phyloP scores from a whole-genome alignment of 164 flowering plant species.

The Macadamia tetraphylla region DNA sequence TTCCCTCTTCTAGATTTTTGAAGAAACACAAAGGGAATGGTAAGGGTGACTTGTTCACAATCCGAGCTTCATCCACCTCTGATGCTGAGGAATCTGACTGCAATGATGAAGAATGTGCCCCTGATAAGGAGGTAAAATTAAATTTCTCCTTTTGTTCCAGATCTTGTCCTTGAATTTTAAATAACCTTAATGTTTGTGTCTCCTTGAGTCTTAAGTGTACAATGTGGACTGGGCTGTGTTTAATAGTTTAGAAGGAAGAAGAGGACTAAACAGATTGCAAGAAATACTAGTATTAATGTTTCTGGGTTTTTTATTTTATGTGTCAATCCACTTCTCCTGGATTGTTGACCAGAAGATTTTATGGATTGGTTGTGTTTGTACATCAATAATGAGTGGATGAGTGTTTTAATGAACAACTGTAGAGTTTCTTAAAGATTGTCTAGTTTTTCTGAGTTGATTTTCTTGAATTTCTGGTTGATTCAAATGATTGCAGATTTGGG shows the following conservation, averaged over 20 bases:
- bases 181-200: background rate
- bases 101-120: slow-evolving; percentile 91
- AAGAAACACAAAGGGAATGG: slow-evolving; percentile 17
- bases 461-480: too few relatives aligned
- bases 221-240: background rate
- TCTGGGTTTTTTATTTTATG: too few relatives aligned
- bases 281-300: background rate
- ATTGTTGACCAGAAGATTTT: too few relatives aligned
- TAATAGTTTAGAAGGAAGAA: background rate
- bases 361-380: too few relatives aligned
- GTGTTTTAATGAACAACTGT: too few relatives aligned
- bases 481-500: too few relatives aligned
- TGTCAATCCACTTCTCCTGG: too few relatives aligned
- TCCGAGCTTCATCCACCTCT: slow-evolving; percentile 48
- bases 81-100: slow-evolving; percentile 52
- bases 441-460: too few relatives aligned
- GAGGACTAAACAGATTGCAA: background rate
- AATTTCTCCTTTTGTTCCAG: background rate
- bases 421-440: too few relatives aligned
- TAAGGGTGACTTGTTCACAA: slow-evolving; percentile 14
- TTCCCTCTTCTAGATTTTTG: slow-evolving; percentile 23
- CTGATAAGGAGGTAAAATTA: slow-evolving; percentile 81
- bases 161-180: background rate
- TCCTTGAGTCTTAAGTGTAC: background rate
- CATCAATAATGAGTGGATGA: too few relatives aligned